phyloP scores from a whole-genome alignment of 2,329 filamentous ascomycete species.

The Botryotinia globosa region DNA sequence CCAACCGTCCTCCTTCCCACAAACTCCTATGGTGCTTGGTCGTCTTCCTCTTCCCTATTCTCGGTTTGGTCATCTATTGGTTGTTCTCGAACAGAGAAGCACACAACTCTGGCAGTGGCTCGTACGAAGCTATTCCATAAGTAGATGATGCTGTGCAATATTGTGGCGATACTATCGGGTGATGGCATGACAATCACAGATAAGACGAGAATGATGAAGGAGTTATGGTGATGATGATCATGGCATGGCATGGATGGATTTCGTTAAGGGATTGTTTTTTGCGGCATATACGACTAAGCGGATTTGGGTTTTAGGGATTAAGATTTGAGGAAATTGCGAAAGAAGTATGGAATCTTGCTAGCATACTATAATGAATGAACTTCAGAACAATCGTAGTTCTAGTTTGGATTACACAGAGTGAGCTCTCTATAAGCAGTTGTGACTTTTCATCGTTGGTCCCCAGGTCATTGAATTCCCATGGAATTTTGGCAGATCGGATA shows the following conservation, averaged over 20 bases:
- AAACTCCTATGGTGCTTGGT: slow-evolving; percentile 63
- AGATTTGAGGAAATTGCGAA: neutral
- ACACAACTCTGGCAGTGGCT: slow-evolving; percentile 48
- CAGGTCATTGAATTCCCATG: neutral
- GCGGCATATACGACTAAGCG: neutral
- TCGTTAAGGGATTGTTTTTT: neutral
- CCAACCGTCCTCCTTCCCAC: slow-evolving; percentile 53
- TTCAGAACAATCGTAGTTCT: neutral
- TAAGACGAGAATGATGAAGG: neutral
- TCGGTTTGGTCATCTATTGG: slow-evolving; percentile 61
- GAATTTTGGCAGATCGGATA: neutral
- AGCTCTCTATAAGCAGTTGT: too few relatives aligned
- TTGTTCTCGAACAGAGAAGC: slow-evolving; percentile 60
- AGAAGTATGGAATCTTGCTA: neutral
- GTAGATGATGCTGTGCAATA: neutral
- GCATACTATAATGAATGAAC: slow-evolving; percentile 10
- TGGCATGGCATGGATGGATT: neutral
- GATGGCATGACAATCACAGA: neutral
- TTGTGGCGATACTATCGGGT: neutral
- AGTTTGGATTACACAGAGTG: neutral
- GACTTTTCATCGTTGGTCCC: neutral
- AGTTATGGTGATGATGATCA: neutral
- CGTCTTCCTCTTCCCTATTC: slow-evolving; percentile 62
- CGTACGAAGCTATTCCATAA: slow-evolving; percentile 49
- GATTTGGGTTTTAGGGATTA: neutral